A percentile compares a stretch with the other conserved stretches of the same genome.
Evolutionary conservation across 345 rosid species (phyloP).

Genomic region (Noccaea bulbosa): DNA sequence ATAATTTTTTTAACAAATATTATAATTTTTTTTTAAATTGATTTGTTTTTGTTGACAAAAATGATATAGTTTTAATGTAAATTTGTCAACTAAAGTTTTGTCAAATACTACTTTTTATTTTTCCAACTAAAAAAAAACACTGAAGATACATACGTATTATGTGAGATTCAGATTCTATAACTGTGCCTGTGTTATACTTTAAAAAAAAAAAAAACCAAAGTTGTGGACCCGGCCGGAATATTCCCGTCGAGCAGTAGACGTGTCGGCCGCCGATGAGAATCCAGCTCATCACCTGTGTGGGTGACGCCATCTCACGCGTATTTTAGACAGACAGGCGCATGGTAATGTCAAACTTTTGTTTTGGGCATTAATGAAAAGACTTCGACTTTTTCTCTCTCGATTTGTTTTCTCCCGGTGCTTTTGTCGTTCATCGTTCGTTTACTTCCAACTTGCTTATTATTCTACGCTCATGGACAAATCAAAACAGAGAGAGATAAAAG

Average conservation of each 20-base stretch:
- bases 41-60: no score
- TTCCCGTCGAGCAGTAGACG: constrained; percentile 28
- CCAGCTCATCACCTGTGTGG: constrained; percentile 15
- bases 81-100: background rate
- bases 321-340: constrained; percentile 15
- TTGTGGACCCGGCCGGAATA: constrained; percentile 26
- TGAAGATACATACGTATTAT: background rate
- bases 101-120: background rate
- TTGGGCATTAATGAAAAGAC: background rate
- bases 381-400: constrained; percentile 17
- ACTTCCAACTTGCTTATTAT: constrained; percentile 37
- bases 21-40: no score
- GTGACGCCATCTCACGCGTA: constrained; percentile 22
- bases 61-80: background rate
- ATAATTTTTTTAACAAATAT: no score
- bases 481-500: background rate
- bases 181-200: background rate
- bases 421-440: constrained; percentile 34
- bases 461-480: constrained; percentile 29
- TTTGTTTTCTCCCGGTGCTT: constrained; percentile 28
- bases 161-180: constrained; percentile 26
- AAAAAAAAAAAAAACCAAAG: background rate
- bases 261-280: constrained; percentile 25
- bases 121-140: background rate
- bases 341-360: constrained; percentile 26